These are phyloP conservation scores for Vinca minor DNA, from an alignment of 257 asterid species.

Conservation along the genomic window DNA sequence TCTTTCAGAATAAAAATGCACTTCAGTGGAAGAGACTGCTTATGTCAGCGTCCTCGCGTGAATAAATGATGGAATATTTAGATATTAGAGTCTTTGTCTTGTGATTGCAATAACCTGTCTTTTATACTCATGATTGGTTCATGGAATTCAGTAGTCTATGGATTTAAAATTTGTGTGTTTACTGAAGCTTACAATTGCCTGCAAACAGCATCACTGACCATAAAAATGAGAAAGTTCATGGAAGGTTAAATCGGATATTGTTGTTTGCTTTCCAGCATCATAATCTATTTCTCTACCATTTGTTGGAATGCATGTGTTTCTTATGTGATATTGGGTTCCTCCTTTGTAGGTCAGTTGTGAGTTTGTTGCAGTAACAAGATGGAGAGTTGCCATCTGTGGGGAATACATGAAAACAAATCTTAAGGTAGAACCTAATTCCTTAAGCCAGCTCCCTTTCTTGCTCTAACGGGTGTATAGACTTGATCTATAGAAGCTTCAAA, in stretches of 20 bases:
- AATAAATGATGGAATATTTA: background rate
- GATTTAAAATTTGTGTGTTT: background rate
- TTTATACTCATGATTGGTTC: background rate
- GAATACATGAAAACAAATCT: slow-evolving; percentile 79
- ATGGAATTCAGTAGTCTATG: background rate
- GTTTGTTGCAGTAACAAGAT: slow-evolving; percentile 73
- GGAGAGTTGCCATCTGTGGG: slow-evolving; percentile 97
- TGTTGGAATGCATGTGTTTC: background rate
- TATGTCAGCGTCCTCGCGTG: background rate
- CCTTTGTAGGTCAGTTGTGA: slow-evolving; percentile 61
- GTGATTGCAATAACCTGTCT: background rate
- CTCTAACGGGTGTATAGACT: background rate
- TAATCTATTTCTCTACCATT: slow-evolving; percentile 7
- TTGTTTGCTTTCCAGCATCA: background rate
- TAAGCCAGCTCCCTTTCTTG: slow-evolving; percentile 3
- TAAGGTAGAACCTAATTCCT: slow-evolving; percentile 37
- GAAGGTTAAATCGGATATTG: background rate
- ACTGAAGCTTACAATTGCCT: background rate
- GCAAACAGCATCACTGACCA: background rate
- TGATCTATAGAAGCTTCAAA: background rate
- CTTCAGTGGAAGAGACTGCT: background rate
- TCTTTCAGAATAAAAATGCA: background rate
- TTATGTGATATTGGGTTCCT: slow-evolving; percentile 2
- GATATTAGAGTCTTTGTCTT: slow-evolving; percentile 1
- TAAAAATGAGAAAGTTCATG: background rate